A percentile compares a stretch with the other conserved stretches of the same genome.
Evolutionary conservation across 2,329 filamentous ascomycete genomes (phyloP).

Genomic region (Diaporthe ilicicola): DNA sequence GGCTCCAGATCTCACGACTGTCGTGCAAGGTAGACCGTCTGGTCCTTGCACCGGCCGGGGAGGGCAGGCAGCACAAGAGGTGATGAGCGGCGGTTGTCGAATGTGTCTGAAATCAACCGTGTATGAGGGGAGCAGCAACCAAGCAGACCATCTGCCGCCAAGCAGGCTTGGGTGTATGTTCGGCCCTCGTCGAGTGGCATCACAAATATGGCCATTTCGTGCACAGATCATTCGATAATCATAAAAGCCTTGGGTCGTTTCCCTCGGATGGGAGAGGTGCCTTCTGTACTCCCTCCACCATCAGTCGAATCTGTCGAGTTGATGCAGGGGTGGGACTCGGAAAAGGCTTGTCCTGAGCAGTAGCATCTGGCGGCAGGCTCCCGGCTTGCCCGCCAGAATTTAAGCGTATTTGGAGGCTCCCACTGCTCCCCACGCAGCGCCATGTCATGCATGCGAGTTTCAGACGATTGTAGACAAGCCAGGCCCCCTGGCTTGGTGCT

Average conservation of each 20-base stretch:
- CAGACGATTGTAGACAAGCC: conserved; percentile 19
- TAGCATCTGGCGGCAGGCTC: background rate
- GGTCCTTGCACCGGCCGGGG: conserved; percentile 2
- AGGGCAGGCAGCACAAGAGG: background rate
- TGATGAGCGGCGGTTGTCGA: conserved; percentile 9
- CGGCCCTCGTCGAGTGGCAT: conserved; percentile 12
- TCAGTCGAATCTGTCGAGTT: background rate
- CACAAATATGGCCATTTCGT: conserved; percentile 11
- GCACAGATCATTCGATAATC: conserved; percentile 28
- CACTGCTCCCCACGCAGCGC: background rate
- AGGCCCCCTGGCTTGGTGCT: background rate
- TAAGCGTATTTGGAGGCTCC: conserved; percentile 27
- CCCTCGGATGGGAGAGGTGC: background rate
- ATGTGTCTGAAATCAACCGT: conserved; percentile 12
- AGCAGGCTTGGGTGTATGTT: background rate
- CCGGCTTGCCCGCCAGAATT: conserved; percentile 16
- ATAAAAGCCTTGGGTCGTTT: conserved; percentile 11
- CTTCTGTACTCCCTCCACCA: background rate
- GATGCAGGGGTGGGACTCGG: conserved; percentile 7
- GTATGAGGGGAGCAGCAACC: conserved; percentile 6
- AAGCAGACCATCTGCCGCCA: conserved; percentile 9
- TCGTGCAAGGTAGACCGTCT: background rate
- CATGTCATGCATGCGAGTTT: conserved; percentile 26
- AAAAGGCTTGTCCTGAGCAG: background rate
- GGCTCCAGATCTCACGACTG: conserved; percentile 1